These are phyloP conservation scores for Echites panduratus DNA, from an alignment of 257 asterid species.

Conservation along the genomic window DNA sequence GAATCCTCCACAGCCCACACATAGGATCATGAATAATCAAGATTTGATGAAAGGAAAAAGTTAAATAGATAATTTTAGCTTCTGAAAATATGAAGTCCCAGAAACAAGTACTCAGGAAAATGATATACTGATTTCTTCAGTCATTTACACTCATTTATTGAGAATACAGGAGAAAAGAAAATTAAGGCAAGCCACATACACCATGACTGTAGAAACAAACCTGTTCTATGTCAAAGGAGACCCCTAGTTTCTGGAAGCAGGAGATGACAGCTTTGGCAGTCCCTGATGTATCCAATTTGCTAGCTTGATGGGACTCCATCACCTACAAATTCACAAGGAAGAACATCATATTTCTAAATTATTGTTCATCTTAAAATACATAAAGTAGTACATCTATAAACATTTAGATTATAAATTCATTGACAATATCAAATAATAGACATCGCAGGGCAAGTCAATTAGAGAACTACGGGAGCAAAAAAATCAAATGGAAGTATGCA, in stretches of 20 bases:
- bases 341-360: slow-evolving; percentile 1
- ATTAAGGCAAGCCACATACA: not conserved
- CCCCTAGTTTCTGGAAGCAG: slow-evolving; percentile 87
- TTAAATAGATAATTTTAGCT: not conserved
- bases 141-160: not conserved
- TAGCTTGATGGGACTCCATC: slow-evolving; percentile 94
- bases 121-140: not conserved
- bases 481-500: not conserved
- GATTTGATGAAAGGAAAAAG: too few species aligned
- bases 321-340: slow-evolving; percentile 37
- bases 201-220: slow-evolving; percentile 20
- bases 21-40: too few species aligned
- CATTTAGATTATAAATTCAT: not conserved
- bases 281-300: slow-evolving; percentile 88
- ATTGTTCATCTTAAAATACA: not conserved
- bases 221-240: slow-evolving; percentile 63
- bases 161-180: not conserved
- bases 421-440: not conserved
- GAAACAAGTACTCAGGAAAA: not conserved
- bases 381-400: not conserved
- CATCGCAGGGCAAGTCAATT: not conserved
- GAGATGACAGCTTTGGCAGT: slow-evolving; percentile 95
- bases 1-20: too few species aligned
- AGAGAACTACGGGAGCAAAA: not conserved
- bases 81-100: not conserved